These are phyloP conservation scores for Vanderwaltozyma yarrowii DNA, from an alignment of 805 yeast species.

Conservation along the genomic window DNA sequence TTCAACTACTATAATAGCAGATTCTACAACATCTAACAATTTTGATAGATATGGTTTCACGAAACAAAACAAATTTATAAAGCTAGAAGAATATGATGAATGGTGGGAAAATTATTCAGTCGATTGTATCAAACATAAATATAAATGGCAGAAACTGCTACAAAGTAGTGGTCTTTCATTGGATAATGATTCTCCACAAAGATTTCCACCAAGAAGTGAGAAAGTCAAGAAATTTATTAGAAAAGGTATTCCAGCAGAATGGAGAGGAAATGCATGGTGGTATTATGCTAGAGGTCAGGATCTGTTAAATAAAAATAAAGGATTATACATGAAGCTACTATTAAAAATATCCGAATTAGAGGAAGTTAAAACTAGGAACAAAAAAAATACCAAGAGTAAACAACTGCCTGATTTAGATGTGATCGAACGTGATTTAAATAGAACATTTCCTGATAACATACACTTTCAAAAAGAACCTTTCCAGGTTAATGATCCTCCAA, in stretches of 20 bases:
- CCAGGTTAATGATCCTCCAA: constrained; percentile 42
- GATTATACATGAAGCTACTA: constrained; percentile 65
- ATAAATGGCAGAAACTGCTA: constrained; percentile 66
- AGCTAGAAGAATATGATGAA: constrained; percentile 47
- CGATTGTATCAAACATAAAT: constrained; percentile 51
- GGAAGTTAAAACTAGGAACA: constrained; percentile 39
- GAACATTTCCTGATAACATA: constrained; percentile 91
- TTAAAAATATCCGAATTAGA: constrained; percentile 33
- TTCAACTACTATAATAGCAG: background rate
- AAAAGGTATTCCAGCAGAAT: constrained; percentile 91
- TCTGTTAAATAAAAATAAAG: constrained; percentile 55
- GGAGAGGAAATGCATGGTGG: constrained; percentile 98
- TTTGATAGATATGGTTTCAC: constrained; percentile 84
- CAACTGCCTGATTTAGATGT: constrained; percentile 59
- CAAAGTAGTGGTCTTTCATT: constrained; percentile 52
- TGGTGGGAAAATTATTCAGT: constrained; percentile 70
- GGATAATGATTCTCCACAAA: constrained; percentile 41
- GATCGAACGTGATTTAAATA: constrained; percentile 83
- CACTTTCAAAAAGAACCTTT: constrained; percentile 48
- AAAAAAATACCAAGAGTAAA: constrained; percentile 4
- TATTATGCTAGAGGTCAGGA: constrained; percentile 81
- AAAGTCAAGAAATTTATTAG: constrained; percentile 71
- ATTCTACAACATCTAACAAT: constrained; percentile 7
- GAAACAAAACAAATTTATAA: constrained; percentile 49
- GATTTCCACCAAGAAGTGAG: constrained; percentile 72